Percentiles rank a stretch among this genome's conserved stretches.
Evolutionary conservation across 2,329 filamentous ascomycete species (phyloP).

Genomic region (Trichoderma koningiopsis): DNA sequence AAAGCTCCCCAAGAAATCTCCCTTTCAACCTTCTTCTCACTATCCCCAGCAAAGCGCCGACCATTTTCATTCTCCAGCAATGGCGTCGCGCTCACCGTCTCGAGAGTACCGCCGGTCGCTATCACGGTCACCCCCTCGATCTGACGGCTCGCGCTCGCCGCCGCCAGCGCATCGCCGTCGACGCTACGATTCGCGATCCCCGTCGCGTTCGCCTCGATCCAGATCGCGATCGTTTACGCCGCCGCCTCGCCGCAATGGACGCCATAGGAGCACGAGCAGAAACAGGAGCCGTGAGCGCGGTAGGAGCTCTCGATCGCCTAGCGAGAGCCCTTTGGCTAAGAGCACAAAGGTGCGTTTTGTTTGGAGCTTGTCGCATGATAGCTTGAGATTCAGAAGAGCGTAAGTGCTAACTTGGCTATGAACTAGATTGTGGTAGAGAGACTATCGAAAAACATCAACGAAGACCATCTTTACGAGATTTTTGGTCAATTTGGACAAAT

Average conservation of each 20-base stretch:
- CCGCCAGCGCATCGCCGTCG: conserved; percentile 31
- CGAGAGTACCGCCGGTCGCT: conserved; percentile 39
- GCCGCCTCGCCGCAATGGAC: conserved; percentile 40
- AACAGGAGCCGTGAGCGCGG: conserved; percentile 41
- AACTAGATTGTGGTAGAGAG: conserved; percentile 90
- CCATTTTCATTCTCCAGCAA: conserved; percentile 25
- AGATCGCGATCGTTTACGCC: conserved; percentile 38
- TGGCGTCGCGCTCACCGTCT: conserved; percentile 39
- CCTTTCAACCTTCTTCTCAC: conserved; percentile 3
- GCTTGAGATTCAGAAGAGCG: background rate
- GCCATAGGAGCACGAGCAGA: conserved; percentile 34
- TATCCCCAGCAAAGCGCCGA: background rate
- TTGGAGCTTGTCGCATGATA: background rate
- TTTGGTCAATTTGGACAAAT: conserved; percentile 88
- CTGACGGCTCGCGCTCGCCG: conserved; percentile 39
- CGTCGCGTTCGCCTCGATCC: conserved; percentile 27
- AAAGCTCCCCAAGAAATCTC: background rate
- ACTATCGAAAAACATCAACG: conserved; percentile 91
- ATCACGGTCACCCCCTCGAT: conserved; percentile 41
- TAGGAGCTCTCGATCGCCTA: conserved; percentile 42
- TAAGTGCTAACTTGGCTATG: background rate
- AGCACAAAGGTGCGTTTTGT: conserved; percentile 56
- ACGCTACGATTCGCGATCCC: conserved; percentile 40
- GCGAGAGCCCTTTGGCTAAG: conserved; percentile 43
- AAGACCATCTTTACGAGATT: conserved; percentile 85